phyloP scores from a whole-genome alignment of 129 eudicot genomes.

The Chrysanthemum seticuspe region DNA sequence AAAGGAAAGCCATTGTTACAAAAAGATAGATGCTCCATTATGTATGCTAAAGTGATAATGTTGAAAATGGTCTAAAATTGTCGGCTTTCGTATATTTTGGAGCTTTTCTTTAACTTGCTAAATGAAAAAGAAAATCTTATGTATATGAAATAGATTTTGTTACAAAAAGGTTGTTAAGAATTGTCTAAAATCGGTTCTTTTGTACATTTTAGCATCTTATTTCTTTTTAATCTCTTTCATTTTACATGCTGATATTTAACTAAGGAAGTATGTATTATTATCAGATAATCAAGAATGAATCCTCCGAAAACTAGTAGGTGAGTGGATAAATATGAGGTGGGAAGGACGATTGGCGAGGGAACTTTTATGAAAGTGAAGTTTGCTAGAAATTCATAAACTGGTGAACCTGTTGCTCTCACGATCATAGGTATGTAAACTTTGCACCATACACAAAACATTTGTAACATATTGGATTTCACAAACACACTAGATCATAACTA shows the following conservation, averaged over 20 bases:
- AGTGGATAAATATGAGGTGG: conserved; percentile 93
- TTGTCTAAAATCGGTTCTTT: too few species aligned
- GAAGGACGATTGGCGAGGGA: conserved; percentile 95
- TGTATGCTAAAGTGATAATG: too few species aligned
- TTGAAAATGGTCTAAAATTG: too few species aligned
- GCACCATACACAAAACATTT: too few species aligned
- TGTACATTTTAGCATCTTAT: neutral
- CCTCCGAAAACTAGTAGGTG: conserved; percentile 67
- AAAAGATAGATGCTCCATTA: too few species aligned
- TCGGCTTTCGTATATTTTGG: too few species aligned
- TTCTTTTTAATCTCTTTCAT: conserved; percentile 1
- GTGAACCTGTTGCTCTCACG: conserved; percentile 82
- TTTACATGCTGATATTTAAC: neutral
- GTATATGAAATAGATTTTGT: neutral
- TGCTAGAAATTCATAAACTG: conserved; percentile 82
- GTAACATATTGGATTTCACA: too few species aligned
- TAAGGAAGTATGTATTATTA: neutral
- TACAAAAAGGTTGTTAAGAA: too few species aligned
- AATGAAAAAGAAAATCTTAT: too few species aligned
- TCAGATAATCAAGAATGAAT: conserved; percentile 46
- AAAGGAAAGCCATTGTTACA: too few species aligned
- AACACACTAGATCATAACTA: too few species aligned
- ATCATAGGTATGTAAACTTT: conserved; percentile 18
- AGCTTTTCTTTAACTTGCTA: too few species aligned
- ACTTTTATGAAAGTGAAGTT: conserved; percentile 94